A percentile compares a stretch with the other conserved stretches of the same genome.
phyloP scores from a whole-genome alignment of 352 stramenopile genomes.

The Phytopythium delawarense region DNA sequence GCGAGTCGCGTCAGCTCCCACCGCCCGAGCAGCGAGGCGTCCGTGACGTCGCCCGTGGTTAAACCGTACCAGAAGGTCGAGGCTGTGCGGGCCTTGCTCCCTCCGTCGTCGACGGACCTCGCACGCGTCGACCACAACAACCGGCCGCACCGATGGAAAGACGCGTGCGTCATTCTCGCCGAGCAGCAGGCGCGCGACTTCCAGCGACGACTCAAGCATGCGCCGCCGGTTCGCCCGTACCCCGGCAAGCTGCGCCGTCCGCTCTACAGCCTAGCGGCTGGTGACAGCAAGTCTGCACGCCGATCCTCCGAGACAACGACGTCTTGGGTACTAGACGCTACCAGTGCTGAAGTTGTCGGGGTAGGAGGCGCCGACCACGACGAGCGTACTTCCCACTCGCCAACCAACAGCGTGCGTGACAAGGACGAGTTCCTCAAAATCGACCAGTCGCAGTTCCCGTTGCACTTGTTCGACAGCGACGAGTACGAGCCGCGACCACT shows the following conservation, averaged over 20 bases:
- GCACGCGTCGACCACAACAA: conserved; percentile 85
- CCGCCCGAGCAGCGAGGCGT: background rate
- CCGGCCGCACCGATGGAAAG: conserved; percentile 82
- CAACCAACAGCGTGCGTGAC: conserved; percentile 11
- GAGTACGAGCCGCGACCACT: conserved; percentile 76
- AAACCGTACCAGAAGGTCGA: conserved; percentile 6
- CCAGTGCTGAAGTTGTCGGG: conserved; percentile 4
- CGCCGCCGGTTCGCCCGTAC: conserved; percentile 49
- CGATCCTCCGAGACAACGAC: background rate
- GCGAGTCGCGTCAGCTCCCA: conserved; percentile 11
- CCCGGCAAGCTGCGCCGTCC: conserved; percentile 52
- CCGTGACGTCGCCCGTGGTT: conserved; percentile 1
- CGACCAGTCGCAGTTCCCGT: conserved; percentile 88
- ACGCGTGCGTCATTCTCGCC: conserved; percentile 48
- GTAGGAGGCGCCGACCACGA: background rate
- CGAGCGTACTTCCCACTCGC: background rate
- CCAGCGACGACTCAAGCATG: conserved; percentile 48
- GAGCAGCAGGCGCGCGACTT: conserved; percentile 61
- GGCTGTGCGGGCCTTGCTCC: background rate
- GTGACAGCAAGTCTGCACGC: background rate
- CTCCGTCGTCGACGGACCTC: conserved; percentile 30
- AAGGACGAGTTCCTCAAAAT: conserved; percentile 81
- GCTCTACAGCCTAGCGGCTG: conserved; percentile 13
- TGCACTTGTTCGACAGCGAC: conserved; percentile 89
- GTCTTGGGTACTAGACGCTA: background rate